These are phyloP conservation scores for Aspergillus cavernicola DNA, from an alignment of 495 filamentous ascomycete genomes.

Conservation along the genomic window DNA sequence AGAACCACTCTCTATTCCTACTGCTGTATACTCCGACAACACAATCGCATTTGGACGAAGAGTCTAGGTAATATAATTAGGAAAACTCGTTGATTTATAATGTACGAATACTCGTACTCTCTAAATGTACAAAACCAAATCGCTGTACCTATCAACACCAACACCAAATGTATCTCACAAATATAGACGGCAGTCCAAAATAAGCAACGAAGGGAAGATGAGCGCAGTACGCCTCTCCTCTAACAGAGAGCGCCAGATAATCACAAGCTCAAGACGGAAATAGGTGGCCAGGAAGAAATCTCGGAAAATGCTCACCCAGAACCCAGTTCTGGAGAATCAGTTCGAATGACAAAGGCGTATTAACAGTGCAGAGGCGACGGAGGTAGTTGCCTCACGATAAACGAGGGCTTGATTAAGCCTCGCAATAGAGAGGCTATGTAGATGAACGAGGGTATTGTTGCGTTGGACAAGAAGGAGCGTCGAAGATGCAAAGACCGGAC, in stretches of 20 bases:
- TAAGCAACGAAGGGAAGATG: constrained; percentile 16
- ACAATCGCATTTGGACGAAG: too few relatives aligned
- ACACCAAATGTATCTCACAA: constrained; percentile 15
- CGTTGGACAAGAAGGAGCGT: constrained; percentile 5
- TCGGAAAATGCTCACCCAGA: constrained; percentile 9
- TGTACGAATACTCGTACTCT: too few relatives aligned
- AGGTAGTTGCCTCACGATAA: neutral
- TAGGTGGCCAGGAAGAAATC: constrained; percentile 9
- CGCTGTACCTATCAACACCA: constrained; percentile 12
- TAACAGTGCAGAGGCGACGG: neutral
- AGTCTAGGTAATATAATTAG: too few relatives aligned
- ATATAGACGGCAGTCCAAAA: constrained; percentile 12
- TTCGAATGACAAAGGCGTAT: neutral
- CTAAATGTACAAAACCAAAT: constrained; percentile 15
- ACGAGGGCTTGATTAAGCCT: neutral
- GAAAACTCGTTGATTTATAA: too few relatives aligned
- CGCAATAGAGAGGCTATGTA: neutral
- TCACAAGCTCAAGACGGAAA: neutral
- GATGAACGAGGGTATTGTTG: constrained; percentile 11
- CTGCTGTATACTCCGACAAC: too few relatives aligned
- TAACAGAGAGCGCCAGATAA: neutral
- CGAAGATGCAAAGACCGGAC: constrained; percentile 1
- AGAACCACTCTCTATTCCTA: too few relatives aligned
- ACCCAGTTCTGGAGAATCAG: constrained; percentile 8
- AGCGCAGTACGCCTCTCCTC: too few relatives aligned